Evolutionary conservation across 305 asterid species (phyloP), one percentile per base, ranked within the genome.

Genomic region (Fraxinus angustifolia): DNA sequence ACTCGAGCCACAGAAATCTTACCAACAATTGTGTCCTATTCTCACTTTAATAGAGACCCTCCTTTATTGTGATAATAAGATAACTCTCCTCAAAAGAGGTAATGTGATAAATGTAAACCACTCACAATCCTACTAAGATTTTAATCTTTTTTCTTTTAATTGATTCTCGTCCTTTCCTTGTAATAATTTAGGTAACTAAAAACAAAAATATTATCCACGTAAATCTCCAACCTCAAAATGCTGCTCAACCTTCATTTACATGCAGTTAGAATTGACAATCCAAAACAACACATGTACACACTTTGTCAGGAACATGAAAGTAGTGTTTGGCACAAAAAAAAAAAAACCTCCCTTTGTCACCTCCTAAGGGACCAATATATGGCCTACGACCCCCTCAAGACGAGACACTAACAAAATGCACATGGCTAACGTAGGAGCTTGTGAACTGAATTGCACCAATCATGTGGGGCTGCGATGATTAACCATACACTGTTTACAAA

Each of bases 351-450:
- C 72, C 48, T 6, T 23, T 77, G 89, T 81, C 70, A 71, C 76
- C 67, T 81, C 71, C 42, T 10, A 34, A 81, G 65, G 85, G 88
- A 83, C 83, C 87, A 87, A 81, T 82, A 19, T 6, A 38, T 67
- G 90, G 79, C 86, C 89, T 67, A 86, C 76, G 58, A 79, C 67
- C 72, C 78, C 10, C 40, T 23, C 14, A 70, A 70, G 21, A 70
- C 77, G 40, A 45, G 16, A 31, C 21, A 40, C 79, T 76, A 75
- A 56, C 11, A 70, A 82, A 78, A 77, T 85, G 92, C 94, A 90
- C 94, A 90, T 92, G 94, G 89, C 88, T 78, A 81, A 82, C 83
- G 77, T 85, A 81, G 76, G 85, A 75, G 78, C 31, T 8, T 74
- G 56, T 75, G 33, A 62, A 71, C 36, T 58, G 50, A 68, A 75